A percentile compares a stretch with the other conserved stretches of the same genome.
These are phyloP conservation scores for Eucommia ulmoides DNA, from an alignment of 257 asterid species.

Conservation along the genomic window DNA sequence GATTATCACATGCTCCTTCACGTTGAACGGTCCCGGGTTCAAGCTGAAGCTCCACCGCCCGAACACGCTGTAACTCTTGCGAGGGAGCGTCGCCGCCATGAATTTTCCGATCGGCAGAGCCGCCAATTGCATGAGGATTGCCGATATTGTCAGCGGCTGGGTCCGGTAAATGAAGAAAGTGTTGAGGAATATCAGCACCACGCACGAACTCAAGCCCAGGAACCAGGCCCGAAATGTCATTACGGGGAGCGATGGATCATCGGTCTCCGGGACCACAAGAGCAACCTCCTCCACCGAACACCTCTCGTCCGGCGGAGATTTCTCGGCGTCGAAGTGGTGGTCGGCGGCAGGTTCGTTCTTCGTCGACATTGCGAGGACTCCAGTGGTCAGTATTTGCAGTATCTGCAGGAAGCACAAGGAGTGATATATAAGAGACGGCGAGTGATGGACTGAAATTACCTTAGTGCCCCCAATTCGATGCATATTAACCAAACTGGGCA, in stretches of 20 bases:
- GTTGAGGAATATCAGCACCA: constrained; percentile 66
- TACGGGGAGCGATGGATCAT: constrained; percentile 81
- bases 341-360: too few relatives aligned
- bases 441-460: too few relatives aligned
- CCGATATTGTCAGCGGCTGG: constrained; percentile 79
- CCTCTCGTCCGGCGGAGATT: constrained; percentile 18
- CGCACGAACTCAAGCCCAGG: constrained; percentile 65
- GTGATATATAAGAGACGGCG: too few relatives aligned
- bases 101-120: constrained; percentile 70
- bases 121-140: constrained; percentile 87
- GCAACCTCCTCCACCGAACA: constrained; percentile 95
- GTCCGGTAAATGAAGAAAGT: constrained; percentile 87
- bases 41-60: constrained; percentile 66
- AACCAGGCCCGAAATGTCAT: constrained; percentile 96
- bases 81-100: constrained; percentile 87
- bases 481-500: too few relatives aligned
- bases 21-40: constrained; percentile 89
- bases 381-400: too few relatives aligned
- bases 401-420: too few relatives aligned
- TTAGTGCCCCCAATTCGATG: too few relatives aligned
- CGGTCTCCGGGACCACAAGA: constrained; percentile 95
- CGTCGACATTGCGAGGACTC: too few relatives aligned
- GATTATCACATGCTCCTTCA: constrained; percentile 83
- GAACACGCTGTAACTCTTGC: constrained; percentile 18
- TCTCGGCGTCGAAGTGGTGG: neutral